phyloP scores from a whole-genome alignment of 164 flowering plant genomes.

The Chloranthus sessilifolius region DNA sequence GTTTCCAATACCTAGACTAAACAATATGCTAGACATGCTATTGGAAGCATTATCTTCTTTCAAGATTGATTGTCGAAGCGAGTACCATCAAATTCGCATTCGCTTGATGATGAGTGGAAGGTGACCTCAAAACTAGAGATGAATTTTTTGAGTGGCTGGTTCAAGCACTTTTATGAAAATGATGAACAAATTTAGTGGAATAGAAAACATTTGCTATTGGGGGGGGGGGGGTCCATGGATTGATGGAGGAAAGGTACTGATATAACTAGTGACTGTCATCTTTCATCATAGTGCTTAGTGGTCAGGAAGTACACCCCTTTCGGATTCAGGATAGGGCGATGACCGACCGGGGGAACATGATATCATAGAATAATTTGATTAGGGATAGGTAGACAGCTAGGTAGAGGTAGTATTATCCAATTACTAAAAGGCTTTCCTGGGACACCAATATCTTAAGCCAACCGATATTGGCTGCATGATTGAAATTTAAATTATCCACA shows the following conservation, averaged over 20 bases:
- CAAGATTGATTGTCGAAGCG: no score
- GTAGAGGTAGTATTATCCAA: not conserved
- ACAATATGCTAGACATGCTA: no score
- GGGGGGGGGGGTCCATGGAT: no score
- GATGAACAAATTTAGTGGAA: no score
- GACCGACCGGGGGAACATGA: not conserved
- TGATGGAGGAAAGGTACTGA: not conserved
- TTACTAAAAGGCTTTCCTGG: not conserved
- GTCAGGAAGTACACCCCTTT: not conserved
- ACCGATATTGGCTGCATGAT: not conserved
- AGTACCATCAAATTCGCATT: no score
- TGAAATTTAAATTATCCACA: not conserved
- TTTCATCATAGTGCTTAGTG: conserved; percentile 1
- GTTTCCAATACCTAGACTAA: no score
- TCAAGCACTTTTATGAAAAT: no score
- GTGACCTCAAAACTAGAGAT: no score
- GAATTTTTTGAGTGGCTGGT: no score
- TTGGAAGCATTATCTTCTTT: no score
- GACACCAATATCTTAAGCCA: not conserved
- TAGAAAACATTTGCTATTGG: no score
- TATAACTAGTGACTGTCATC: not conserved
- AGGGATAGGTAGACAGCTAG: not conserved
- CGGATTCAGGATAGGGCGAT: not conserved
- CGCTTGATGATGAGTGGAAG: no score
- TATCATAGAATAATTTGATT: not conserved